Percentiles rank a stretch among this genome's conserved stretches.
Evolutionary conservation across 768 basidiomycete species (phyloP).

Genomic region (Russula olivacea): DNA sequence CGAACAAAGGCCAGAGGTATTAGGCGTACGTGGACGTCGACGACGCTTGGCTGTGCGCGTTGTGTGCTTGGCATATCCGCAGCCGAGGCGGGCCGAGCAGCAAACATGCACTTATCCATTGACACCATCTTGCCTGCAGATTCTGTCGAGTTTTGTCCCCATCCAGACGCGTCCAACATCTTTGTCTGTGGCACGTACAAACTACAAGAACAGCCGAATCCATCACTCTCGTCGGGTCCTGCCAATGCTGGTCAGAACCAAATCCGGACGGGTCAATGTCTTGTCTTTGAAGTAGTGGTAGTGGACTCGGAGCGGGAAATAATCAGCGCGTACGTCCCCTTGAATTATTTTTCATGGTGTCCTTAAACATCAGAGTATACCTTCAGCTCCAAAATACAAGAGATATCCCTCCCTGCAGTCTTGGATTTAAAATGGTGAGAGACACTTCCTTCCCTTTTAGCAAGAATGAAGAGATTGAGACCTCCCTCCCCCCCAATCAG

Average conservation of each 20-base stretch:
- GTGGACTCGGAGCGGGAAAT: constrained; percentile 37
- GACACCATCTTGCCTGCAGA: constrained; percentile 86
- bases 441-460: neutral
- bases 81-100: too few species aligned
- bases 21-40: too few species aligned
- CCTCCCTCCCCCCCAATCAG: constrained; percentile 31
- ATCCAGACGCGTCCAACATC: constrained; percentile 48
- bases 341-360: neutral
- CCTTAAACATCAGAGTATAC: neutral
- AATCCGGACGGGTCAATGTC: constrained; percentile 61
- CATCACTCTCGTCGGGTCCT: neutral
- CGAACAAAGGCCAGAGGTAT: too few species aligned
- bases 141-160: constrained; percentile 87
- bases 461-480: neutral
- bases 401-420: constrained; percentile 71
- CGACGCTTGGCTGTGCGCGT: too few species aligned
- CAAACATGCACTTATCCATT: constrained; percentile 24
- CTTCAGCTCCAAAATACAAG: constrained; percentile 51
- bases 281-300: constrained; percentile 52
- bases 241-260: neutral
- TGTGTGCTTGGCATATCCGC: too few species aligned
- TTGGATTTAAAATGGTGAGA: constrained; percentile 91
- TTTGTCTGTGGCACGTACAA: constrained; percentile 93
- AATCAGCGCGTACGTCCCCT: constrained; percentile 33
- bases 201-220: constrained; percentile 40